Evolutionary conservation across 2,329 filamentous ascomycete species (phyloP).

Genomic region (Ascosphaera aggregata): DNA sequence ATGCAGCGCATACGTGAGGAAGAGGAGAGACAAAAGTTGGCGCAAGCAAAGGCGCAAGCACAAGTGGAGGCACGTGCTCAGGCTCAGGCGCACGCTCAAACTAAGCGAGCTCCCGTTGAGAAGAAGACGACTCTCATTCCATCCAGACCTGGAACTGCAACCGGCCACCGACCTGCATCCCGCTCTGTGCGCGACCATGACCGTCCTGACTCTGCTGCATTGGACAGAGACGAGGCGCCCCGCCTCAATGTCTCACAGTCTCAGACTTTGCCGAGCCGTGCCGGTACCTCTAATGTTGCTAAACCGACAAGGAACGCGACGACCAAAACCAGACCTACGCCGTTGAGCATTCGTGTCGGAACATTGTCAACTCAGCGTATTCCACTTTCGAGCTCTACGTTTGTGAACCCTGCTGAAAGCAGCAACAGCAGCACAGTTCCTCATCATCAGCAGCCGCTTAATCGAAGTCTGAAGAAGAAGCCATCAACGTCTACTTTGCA

Average conservation of each 20-base stretch:
- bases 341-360: constrained; percentile 26
- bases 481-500: constrained; percentile 4
- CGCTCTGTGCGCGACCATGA: not conserved
- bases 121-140: not conserved
- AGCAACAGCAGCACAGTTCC: no score
- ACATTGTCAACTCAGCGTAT: constrained; percentile 23
- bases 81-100: not conserved
- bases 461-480: not conserved
- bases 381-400: constrained; percentile 10
- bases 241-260: constrained; percentile 12
- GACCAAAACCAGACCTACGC: constrained; percentile 23
- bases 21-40: constrained; percentile 14
- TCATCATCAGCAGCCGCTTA: not conserved
- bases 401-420: not conserved
- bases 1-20: constrained; percentile 13
- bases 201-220: not conserved
- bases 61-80: not conserved
- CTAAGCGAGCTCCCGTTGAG: not conserved
- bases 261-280: not conserved
- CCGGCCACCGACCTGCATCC: not conserved
- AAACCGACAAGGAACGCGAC: constrained; percentile 21
- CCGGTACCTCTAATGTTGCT: constrained; percentile 4
- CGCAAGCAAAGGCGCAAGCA: not conserved
- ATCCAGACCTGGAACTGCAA: not conserved
- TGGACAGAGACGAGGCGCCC: constrained; percentile 1